Conservation (phyloP, 1,139 yeast species). For the Taphrina populina region DNA sequence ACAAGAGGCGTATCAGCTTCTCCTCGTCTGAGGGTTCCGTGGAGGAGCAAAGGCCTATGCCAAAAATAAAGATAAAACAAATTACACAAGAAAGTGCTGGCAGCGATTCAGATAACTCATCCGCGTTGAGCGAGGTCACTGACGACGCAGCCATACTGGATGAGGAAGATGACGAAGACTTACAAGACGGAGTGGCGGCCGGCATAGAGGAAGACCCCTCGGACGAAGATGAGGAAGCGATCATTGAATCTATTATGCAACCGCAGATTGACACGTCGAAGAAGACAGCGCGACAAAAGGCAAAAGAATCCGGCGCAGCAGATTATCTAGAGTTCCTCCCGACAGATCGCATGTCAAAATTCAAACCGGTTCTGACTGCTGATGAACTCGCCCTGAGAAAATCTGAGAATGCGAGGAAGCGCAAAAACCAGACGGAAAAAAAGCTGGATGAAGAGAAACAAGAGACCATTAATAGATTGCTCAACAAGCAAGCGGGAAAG, state of each 20-base stretch:
- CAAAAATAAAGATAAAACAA: constrained; percentile 14
- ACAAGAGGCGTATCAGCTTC: constrained; percentile 29
- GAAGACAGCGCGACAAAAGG: constrained; percentile 24
- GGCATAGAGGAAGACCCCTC: constrained; percentile 41
- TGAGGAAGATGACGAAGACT: constrained; percentile 38
- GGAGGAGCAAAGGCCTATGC: constrained; percentile 7
- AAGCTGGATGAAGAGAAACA: constrained; percentile 82
- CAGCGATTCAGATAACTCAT: constrained; percentile 9
- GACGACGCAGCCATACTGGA: constrained; percentile 38
- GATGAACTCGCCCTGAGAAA: constrained; percentile 79
- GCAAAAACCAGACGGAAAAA: constrained; percentile 80
- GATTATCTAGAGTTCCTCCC: constrained; percentile 44
- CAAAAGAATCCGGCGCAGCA: constrained; percentile 28
- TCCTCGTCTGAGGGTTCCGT: constrained; percentile 17
- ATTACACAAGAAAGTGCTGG: constrained; percentile 5
- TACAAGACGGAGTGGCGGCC: constrained; percentile 37
- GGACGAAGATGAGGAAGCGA: constrained; percentile 42
- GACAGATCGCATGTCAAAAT: constrained; percentile 46
- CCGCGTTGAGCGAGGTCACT: constrained; percentile 4
- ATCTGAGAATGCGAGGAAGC: constrained; percentile 83
- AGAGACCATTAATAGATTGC: constrained; percentile 35
- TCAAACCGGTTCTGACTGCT: constrained; percentile 62
- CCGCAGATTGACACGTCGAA: constrained; percentile 36
- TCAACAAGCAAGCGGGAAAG: constrained; percentile 37
- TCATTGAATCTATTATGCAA: constrained; percentile 37